A percentile compares a stretch with the other conserved stretches of the same genome.
Evolutionary conservation across 1,139 yeast species (phyloP).

Genomic region (Keqinozyma sinolaborantium): DNA sequence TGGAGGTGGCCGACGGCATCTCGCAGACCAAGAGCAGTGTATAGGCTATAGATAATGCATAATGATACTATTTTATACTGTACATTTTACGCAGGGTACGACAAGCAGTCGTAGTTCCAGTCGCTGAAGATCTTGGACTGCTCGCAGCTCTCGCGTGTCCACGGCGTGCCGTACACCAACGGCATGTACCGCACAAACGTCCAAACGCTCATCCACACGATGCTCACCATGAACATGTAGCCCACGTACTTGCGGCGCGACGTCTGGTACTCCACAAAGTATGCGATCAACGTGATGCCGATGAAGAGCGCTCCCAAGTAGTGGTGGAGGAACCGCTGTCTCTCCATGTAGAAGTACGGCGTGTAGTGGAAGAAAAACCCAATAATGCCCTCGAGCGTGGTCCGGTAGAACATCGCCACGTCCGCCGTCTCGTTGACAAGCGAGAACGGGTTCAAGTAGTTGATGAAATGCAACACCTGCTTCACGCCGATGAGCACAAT

Average conservation of each 20-base stretch:
- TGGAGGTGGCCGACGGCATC: slow-evolving; percentile 57
- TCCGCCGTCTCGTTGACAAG: slow-evolving; percentile 12
- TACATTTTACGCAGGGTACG: slow-evolving; percentile 7
- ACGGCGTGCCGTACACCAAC: slow-evolving; percentile 30
- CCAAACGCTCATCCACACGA: slow-evolving; percentile 11
- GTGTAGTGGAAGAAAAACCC: slow-evolving; percentile 37
- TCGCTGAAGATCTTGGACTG: slow-evolving; percentile 25
- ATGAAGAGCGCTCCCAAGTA: slow-evolving; percentile 37
- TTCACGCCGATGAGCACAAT: slow-evolving; percentile 17
- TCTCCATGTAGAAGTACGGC: slow-evolving; percentile 30
- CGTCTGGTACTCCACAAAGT: slow-evolving; percentile 28
- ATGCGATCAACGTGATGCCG: slow-evolving; percentile 26
- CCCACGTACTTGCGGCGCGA: slow-evolving; percentile 17
- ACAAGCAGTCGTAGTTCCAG: slow-evolving; percentile 36
- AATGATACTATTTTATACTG: neutral
- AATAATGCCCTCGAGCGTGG: slow-evolving; percentile 21
- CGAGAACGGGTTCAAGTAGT: slow-evolving; percentile 31
- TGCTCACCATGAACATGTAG: slow-evolving; percentile 11
- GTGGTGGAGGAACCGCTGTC: slow-evolving; percentile 37
- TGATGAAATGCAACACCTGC: slow-evolving; percentile 17
- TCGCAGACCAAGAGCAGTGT: slow-evolving; percentile 25
- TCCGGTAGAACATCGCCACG: slow-evolving; percentile 16
- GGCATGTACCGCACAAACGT: slow-evolving; percentile 25
- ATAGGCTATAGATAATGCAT: neutral
- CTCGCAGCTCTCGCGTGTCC: slow-evolving; percentile 28